Percentiles rank a stretch among this genome's conserved stretches.
Conservation (phyloP, 176 grass and related monocot genomes). For the Hordeum marinum region DNA sequence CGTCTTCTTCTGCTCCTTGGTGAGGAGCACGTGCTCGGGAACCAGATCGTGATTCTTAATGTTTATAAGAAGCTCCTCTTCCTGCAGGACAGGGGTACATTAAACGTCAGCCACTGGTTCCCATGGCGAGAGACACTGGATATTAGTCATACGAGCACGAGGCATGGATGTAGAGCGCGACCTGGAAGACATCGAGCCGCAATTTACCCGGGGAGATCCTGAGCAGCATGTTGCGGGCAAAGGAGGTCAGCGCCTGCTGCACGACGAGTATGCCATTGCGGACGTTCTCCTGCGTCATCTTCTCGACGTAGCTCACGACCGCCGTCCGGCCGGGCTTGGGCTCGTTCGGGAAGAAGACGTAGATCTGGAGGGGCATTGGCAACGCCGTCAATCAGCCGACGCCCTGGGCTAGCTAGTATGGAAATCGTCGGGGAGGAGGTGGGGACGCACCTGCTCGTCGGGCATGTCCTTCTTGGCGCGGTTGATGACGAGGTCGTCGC, state of each 20-base stretch:
- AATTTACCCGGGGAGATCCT: conserved; percentile 40
- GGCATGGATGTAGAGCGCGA: not conserved
- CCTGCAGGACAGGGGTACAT: conserved; percentile 25
- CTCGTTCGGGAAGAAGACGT: conserved; percentile 72
- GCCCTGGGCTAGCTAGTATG: not conserved
- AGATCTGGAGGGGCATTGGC: conserved; percentile 33
- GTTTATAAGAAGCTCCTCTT: conserved; percentile 85
- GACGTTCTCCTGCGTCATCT: conserved; percentile 68
- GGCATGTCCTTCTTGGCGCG: not conserved
- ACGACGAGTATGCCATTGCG: conserved; percentile 62
- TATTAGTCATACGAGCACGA: not conserved
- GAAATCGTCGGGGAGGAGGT: not conserved
- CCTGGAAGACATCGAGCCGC: conserved; percentile 78
- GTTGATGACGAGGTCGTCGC: conserved; percentile 51
- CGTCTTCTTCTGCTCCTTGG: conserved; percentile 55
- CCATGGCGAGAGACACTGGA: not conserved
- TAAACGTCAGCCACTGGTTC: not conserved
- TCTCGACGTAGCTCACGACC: conserved; percentile 65
- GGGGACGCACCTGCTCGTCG: conserved; percentile 34
- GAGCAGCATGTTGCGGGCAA: conserved; percentile 48
- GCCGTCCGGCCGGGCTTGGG: conserved; percentile 64
- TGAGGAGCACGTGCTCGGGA: conserved; percentile 67
- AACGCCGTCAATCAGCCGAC: not conserved
- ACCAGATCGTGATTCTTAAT: conserved; percentile 79
- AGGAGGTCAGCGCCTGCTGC: conserved; percentile 66